Evolutionary conservation across 805 yeast genomes (phyloP).

Genomic region (Ogataea kodamae): DNA sequence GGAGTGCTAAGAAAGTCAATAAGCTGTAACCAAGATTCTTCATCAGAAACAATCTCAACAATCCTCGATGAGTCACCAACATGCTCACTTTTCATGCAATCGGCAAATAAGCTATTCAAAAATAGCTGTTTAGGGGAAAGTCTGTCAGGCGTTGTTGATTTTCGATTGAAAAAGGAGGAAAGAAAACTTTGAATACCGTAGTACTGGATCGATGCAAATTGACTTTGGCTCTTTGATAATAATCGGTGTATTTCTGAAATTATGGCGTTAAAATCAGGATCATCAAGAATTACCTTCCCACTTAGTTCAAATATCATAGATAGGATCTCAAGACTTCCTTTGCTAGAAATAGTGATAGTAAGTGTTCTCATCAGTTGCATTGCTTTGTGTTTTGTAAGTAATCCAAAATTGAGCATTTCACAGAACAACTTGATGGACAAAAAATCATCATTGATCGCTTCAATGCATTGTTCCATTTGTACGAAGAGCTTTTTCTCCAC

Average conservation of each 20-base stretch:
- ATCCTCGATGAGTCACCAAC: too few relatives aligned
- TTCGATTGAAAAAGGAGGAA: slow-evolving; percentile 38
- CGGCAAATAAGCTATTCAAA: not conserved
- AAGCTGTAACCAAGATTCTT: not conserved
- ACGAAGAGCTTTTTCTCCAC: slow-evolving; percentile 42
- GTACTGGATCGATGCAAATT: slow-evolving; percentile 51
- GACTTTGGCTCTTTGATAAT: slow-evolving; percentile 46
- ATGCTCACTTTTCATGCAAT: not conserved
- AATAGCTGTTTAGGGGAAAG: not conserved
- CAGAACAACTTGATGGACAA: slow-evolving; percentile 59
- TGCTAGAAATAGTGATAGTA: slow-evolving; percentile 46
- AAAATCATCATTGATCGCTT: slow-evolving; percentile 49
- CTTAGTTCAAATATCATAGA: slow-evolving; percentile 69
- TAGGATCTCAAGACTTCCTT: slow-evolving; percentile 65
- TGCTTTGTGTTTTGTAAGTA: slow-evolving; percentile 66
- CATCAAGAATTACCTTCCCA: slow-evolving; percentile 60
- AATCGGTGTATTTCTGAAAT: slow-evolving; percentile 63
- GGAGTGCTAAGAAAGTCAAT: slow-evolving; percentile 33
- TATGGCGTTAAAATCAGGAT: slow-evolving; percentile 51
- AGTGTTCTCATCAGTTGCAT: slow-evolving; percentile 70
- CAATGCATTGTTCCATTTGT: slow-evolving; percentile 59
- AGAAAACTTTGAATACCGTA: slow-evolving; percentile 57
- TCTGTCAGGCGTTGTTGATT: not conserved
- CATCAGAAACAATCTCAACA: not conserved
- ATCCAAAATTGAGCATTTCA: slow-evolving; percentile 73